phyloP scores from a whole-genome alignment of 139 green algal genomes.

The Micractinium sp. region DNA sequence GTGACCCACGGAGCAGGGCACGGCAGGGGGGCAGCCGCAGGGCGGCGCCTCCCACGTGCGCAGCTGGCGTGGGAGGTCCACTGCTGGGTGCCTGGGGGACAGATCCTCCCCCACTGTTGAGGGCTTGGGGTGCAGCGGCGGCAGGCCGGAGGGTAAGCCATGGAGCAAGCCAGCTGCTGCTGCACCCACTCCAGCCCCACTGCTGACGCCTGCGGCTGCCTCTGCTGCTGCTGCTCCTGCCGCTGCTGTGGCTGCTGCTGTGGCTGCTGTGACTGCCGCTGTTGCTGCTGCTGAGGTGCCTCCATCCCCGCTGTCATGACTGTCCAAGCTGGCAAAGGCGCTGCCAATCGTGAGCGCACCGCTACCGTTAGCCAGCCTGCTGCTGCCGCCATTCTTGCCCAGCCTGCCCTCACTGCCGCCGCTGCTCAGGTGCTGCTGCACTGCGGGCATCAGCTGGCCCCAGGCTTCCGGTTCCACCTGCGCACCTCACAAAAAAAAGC shows the following conservation, averaged over 20 bases:
- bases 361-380: background rate
- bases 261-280: background rate
- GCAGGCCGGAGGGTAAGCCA: background rate
- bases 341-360: background rate
- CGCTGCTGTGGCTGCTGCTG: background rate
- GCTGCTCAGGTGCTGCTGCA: constrained; percentile 7
- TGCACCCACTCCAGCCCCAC: background rate
- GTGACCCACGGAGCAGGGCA: constrained; percentile 9
- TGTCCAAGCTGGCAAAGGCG: background rate
- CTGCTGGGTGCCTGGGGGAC: background rate
- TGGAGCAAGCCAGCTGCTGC: background rate
- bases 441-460: constrained; percentile 21
- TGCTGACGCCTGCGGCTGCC: background rate
- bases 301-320: background rate
- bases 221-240: background rate
- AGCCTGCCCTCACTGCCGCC: background rate
- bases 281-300: background rate
- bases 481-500: background rate
- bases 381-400: background rate
- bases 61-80: constrained; percentile 22
- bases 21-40: constrained; percentile 25
- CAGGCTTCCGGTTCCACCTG: constrained; percentile 57
- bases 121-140: background rate
- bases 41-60: constrained; percentile 19
- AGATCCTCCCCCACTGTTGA: background rate